phyloP scores from a whole-genome alignment of 495 filamentous ascomycete genomes.

The Geoglossum glabrum region DNA sequence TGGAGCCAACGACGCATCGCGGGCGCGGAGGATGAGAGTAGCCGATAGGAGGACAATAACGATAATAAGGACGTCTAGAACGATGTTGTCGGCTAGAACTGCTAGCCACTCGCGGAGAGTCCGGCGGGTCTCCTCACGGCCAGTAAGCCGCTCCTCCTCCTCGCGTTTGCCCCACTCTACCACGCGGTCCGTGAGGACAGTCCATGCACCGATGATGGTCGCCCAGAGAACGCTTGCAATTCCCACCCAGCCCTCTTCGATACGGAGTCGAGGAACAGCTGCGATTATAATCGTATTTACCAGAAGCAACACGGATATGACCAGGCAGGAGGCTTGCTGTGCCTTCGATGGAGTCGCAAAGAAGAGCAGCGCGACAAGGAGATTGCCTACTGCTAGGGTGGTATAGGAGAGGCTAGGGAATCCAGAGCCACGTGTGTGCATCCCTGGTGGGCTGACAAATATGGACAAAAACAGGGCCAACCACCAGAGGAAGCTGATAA shows the following conservation, averaged over 20 bases:
- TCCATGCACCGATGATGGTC: slow-evolving; percentile 39
- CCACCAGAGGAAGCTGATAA: slow-evolving; percentile 77
- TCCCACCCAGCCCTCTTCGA: slow-evolving; percentile 80
- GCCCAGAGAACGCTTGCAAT: slow-evolving; percentile 70
- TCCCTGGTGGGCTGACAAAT: slow-evolving; percentile 71
- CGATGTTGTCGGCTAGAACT: slow-evolving; percentile 54
- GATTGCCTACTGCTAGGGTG: slow-evolving; percentile 47
- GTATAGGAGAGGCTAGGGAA: slow-evolving; percentile 76
- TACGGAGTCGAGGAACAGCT: slow-evolving; percentile 44
- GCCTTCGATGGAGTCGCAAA: slow-evolving; percentile 65
- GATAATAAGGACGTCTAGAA: slow-evolving; percentile 41
- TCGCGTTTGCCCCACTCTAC: slow-evolving; percentile 81
- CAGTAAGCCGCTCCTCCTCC: slow-evolving; percentile 83
- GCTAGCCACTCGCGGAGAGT: slow-evolving; percentile 66
- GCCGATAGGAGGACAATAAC: slow-evolving; percentile 53
- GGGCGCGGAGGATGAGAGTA: slow-evolving; percentile 55
- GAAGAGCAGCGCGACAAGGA: slow-evolving; percentile 64
- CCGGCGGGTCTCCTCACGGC: slow-evolving; percentile 67
- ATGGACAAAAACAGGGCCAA: slow-evolving; percentile 60
- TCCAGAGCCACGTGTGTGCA: slow-evolving; percentile 70
- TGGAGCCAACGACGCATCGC: slow-evolving; percentile 48
- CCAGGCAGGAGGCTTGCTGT: slow-evolving; percentile 44
- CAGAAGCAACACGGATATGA: slow-evolving; percentile 51
- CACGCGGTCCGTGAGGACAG: slow-evolving; percentile 39
- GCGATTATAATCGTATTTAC: slow-evolving; percentile 63